phyloP scores from a whole-genome alignment of 2,329 filamentous ascomycete genomes.

The Daldinia sp. region DNA sequence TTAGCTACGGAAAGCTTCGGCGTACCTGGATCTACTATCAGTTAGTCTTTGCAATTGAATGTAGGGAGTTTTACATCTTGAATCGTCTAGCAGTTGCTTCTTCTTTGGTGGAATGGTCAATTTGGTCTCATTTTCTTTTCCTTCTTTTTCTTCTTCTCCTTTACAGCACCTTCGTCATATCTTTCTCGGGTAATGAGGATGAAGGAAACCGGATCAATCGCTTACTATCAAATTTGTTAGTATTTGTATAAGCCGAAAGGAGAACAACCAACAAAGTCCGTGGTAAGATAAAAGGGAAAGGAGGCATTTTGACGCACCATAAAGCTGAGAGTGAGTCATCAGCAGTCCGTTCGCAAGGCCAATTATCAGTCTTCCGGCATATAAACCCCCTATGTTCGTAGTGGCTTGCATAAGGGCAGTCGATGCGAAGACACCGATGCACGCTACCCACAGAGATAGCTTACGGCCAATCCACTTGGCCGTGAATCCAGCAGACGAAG shows the following conservation, averaged over 20 bases:
- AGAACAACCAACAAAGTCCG: not conserved
- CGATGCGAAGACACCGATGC: constrained; percentile 49
- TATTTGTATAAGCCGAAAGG: not conserved
- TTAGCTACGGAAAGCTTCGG: not conserved
- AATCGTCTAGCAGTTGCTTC: not conserved
- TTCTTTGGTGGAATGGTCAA: not conserved
- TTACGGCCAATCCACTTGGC: constrained; percentile 49
- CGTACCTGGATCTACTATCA: constrained; percentile 36
- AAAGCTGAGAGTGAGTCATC: constrained; percentile 51
- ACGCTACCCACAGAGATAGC: constrained; percentile 52
- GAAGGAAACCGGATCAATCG: not conserved
- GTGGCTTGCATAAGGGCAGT: constrained; percentile 62
- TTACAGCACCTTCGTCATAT: not conserved
- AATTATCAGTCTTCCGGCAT: constrained; percentile 58
- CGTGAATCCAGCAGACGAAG: constrained; percentile 52
- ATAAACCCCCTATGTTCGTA: constrained; percentile 55
- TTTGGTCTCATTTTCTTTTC: too few species aligned
- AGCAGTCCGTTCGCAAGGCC: constrained; percentile 52
- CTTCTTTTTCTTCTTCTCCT: not conserved
- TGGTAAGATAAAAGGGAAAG: too few species aligned
- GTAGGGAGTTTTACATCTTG: not conserved
- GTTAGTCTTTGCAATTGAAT: constrained; percentile 7
- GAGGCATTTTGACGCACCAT: constrained; percentile 18
- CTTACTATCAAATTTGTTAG: constrained; percentile 23
- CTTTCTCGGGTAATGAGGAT: not conserved